Evolutionary conservation across 257 asterid genomes (phyloP).

Genomic region (Anisodus acutangulus): DNA sequence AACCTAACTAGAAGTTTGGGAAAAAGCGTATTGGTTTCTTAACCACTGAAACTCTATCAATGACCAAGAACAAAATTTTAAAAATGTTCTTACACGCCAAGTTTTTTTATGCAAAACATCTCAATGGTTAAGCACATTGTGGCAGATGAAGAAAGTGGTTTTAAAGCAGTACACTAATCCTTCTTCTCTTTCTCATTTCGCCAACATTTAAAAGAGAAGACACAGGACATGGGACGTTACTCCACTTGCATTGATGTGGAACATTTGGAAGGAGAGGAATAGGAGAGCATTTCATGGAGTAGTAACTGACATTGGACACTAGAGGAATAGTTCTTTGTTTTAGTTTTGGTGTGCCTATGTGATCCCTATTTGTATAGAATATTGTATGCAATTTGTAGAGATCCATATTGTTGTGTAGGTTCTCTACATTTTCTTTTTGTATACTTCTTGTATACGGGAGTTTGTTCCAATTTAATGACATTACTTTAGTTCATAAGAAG

Average conservation of each 20-base stretch:
- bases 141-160: not conserved
- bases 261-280: not conserved
- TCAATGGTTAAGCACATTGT: not conserved
- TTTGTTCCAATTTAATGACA: not conserved
- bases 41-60: not conserved
- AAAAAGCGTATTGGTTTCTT: not conserved
- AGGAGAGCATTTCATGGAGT: not conserved
- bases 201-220: not conserved
- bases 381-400: not conserved
- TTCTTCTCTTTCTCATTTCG: not conserved
- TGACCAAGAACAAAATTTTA: not conserved
- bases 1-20: not conserved
- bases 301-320: not conserved
- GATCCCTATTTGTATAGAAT: not conserved
- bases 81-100: not conserved
- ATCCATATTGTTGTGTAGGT: not conserved
- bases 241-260: not conserved
- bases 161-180: not conserved
- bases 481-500: not conserved
- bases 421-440: not conserved
- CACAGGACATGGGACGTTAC: not conserved
- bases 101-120: not conserved
- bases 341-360: not conserved
- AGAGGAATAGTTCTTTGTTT: not conserved
- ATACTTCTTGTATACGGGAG: too few species aligned